These are phyloP conservation scores for Arabidopsis lyrata DNA, from an alignment of 441 rosid genomes.

Conservation along the genomic window DNA sequence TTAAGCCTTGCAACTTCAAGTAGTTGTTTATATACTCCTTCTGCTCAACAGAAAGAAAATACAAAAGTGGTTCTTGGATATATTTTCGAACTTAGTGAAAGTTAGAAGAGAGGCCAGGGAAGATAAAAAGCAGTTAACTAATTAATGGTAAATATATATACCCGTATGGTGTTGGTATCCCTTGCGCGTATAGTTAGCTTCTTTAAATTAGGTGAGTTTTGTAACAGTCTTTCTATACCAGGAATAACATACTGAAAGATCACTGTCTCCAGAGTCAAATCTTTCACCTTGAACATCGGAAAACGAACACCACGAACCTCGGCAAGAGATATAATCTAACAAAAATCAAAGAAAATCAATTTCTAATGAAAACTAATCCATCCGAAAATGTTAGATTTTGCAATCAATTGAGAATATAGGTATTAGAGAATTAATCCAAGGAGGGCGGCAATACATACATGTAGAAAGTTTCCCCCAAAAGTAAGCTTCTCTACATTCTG, in stretches of 20 bases:
- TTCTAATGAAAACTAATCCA: no score
- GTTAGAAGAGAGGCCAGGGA: not conserved
- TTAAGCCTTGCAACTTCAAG: not conserved
- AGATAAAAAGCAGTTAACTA: not conserved
- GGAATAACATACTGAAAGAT: not conserved
- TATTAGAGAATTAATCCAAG: no score
- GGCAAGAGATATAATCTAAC: not conserved
- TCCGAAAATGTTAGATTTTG: no score
- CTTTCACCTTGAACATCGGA: not conserved
- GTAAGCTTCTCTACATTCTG: not conserved
- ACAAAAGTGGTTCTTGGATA: not conserved
- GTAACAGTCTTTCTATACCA: slow-evolving; percentile 4
- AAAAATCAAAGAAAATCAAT: not conserved
- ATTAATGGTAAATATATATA: no score
- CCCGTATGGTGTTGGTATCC: no score
- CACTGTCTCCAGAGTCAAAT: not conserved
- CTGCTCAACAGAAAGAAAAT: not conserved
- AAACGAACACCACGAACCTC: not conserved
- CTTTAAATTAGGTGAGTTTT: no score
- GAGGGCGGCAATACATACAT: not conserved
- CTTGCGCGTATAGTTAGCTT: not conserved
- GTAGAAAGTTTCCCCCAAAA: not conserved
- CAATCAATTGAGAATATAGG: no score
- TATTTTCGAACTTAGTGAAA: not conserved
- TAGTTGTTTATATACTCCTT: not conserved